Base-by-base conservation (phyloP, 2,329 filamentous ascomycete genomes). In the Talaromyces amestolkiae region DNA sequence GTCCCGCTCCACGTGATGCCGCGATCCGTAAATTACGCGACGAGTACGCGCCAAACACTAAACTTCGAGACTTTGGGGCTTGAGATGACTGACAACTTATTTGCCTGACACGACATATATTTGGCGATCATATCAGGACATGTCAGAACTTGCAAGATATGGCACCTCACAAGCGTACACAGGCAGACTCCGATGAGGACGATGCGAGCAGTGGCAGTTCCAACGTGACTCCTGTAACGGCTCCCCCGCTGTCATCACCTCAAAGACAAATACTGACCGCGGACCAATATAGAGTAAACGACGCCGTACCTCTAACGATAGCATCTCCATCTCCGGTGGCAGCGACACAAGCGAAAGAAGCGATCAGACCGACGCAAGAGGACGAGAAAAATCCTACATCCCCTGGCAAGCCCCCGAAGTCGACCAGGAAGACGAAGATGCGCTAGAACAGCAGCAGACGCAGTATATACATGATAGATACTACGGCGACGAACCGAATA, bases 401-500 rank as follows among this genome's bases (percentile, higher is more conserved):
- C 54, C 47, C 1, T 39, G 24, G 53, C 41, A 61, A 47, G n/a
- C 39, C 27, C 27, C 47, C 37, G 19, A 53, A 24, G 59, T 63
- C 39, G 64, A 63, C 17, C 59, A 58, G 11, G 72, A 75, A 15
- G 72, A 79, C 31, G 78, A 81, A 64, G 74, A 76, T 19, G 75
- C 76, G 56, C 68, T 78, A 70, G 88, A 91, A 71, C 77, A 85
- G 61, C 82, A 83, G 59, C 88, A 89, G 33, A 91, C 88, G 10
- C 88, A 91, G 73, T 84, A 85, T 33, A 80, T 91, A 27, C 82
- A 79, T 63, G 73, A 83, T 63, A 83, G 80, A 68, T 83, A 81
- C 72, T 72, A 77, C 37, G 79, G 77, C 43, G 78, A 85, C 62
- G 85, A 86, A 13, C 84, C 91, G 24, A 97, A 97, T 71, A 83